Conservation (phyloP, 352 stramenopile genomes). For the Phytophthora sojae region DNA sequence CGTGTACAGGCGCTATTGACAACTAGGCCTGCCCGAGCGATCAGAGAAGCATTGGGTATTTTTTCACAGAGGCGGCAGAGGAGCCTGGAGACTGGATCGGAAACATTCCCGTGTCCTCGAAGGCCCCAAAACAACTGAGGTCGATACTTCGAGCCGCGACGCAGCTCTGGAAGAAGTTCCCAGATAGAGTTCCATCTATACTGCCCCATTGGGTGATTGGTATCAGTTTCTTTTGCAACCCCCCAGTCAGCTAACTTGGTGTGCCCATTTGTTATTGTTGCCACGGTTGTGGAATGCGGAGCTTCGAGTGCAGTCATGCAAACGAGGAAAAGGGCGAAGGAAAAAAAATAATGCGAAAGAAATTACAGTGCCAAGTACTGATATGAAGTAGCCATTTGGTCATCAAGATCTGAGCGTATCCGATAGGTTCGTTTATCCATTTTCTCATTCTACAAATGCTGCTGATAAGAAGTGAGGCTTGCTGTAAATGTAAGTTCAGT, state of each 20-base stretch:
- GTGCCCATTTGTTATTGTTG: background rate
- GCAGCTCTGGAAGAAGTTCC: background rate
- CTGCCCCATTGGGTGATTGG: background rate
- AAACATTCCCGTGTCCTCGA: background rate
- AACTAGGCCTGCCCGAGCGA: background rate
- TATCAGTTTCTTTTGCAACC: background rate
- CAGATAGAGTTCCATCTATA: background rate
- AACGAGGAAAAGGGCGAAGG: background rate
- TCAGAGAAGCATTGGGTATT: background rate
- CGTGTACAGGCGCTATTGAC: background rate
- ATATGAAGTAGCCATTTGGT: no score
- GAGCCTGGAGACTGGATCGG: background rate
- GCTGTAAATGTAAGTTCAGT: background rate
- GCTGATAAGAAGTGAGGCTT: background rate
- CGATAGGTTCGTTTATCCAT: background rate
- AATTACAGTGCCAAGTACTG: background rate
- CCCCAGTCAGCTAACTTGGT: background rate
- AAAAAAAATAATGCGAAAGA: no score
- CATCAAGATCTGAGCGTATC: no score
- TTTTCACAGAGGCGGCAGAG: background rate
- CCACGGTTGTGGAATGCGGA: background rate
- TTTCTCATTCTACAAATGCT: background rate
- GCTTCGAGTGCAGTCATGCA: no score
- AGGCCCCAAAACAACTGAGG: background rate
- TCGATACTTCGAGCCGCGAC: background rate